phyloP scores from a whole-genome alignment of 345 rosid genomes.

The sweet orange (Citrus sinensis) region DNA sequence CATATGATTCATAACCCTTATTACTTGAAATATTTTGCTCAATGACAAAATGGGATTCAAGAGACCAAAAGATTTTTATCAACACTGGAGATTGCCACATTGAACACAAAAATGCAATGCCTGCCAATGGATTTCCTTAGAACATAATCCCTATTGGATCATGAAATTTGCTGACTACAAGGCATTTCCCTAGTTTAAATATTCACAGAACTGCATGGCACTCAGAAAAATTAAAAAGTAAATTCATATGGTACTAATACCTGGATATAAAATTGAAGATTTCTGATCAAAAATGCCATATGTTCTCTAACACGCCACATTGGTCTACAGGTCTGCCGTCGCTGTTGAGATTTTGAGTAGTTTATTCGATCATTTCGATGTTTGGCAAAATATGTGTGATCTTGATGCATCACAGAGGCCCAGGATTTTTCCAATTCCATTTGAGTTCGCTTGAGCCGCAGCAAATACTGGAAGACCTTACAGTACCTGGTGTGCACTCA shows the following conservation, averaged over 20 bases:
- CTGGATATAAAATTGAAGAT: constrained; percentile 98
- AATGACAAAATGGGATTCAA: neutral
- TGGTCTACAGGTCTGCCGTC: constrained; percentile 76
- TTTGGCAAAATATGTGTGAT: constrained; percentile 72
- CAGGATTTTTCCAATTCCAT: constrained; percentile 98
- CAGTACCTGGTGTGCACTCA: constrained; percentile 57
- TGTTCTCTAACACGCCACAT: constrained; percentile 97
- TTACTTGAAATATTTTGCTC: neutral
- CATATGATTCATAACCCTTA: neutral
- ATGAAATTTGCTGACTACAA: neutral
- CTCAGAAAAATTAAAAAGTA: neutral
- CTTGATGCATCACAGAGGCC: constrained; percentile 99
- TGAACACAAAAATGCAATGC: neutral
- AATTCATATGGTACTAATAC: constrained; percentile 25
- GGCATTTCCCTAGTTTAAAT: neutral
- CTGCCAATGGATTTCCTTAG: neutral
- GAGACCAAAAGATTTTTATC: neutral
- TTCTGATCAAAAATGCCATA: constrained; percentile 94
- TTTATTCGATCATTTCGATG: constrained; percentile 51
- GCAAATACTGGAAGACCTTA: constrained; percentile 81
- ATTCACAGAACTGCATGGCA: neutral
- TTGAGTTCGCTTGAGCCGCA: constrained; percentile 87
- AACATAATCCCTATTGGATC: neutral
- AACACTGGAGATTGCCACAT: neutral
- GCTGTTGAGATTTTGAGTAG: constrained; percentile 61